These are phyloP conservation scores for Claviceps quebecensis DNA, from an alignment of 2,329 filamentous ascomycete genomes.

Conservation along the genomic window DNA sequence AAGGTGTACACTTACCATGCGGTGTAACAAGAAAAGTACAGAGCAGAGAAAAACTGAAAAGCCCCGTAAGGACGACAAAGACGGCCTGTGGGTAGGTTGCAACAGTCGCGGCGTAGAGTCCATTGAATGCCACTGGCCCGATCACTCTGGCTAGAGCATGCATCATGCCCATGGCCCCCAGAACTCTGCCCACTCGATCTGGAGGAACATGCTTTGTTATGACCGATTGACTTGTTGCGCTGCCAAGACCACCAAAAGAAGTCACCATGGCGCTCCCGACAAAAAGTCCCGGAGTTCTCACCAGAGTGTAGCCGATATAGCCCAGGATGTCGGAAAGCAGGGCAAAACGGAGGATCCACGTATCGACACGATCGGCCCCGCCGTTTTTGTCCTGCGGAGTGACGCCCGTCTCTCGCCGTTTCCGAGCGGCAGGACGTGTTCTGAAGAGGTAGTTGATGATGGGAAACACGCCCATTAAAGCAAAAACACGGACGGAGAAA, in stretches of 20 bases:
- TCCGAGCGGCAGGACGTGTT: constrained; percentile 31
- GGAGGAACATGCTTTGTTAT: constrained; percentile 84
- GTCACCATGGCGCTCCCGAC: constrained; percentile 58
- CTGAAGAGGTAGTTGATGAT: constrained; percentile 64
- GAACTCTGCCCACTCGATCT: constrained; percentile 69
- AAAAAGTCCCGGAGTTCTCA: constrained; percentile 49
- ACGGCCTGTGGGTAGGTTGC: constrained; percentile 65
- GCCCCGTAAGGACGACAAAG: constrained; percentile 56
- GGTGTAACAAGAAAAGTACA: constrained; percentile 59
- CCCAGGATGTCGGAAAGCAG: constrained; percentile 66
- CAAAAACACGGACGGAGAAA: constrained; percentile 61
- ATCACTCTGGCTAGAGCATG: constrained; percentile 71
- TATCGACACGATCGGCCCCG: constrained; percentile 66
- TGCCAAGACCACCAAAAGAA: constrained; percentile 69
- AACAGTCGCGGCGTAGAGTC: constrained; percentile 73
- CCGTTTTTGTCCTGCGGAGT: constrained; percentile 33
- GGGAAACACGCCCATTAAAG: constrained; percentile 64
- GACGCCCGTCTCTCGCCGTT: constrained; percentile 22
- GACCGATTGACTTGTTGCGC: constrained; percentile 69
- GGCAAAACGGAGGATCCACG: constrained; percentile 60
- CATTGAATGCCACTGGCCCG: constrained; percentile 70
- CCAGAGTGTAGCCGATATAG: constrained; percentile 58
- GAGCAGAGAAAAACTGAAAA: constrained; percentile 53
- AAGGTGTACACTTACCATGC: constrained; percentile 44
- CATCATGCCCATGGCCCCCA: constrained; percentile 75